Base-by-base conservation (phyloP, 83 land plant species). In the Larix sibirica region DNA sequence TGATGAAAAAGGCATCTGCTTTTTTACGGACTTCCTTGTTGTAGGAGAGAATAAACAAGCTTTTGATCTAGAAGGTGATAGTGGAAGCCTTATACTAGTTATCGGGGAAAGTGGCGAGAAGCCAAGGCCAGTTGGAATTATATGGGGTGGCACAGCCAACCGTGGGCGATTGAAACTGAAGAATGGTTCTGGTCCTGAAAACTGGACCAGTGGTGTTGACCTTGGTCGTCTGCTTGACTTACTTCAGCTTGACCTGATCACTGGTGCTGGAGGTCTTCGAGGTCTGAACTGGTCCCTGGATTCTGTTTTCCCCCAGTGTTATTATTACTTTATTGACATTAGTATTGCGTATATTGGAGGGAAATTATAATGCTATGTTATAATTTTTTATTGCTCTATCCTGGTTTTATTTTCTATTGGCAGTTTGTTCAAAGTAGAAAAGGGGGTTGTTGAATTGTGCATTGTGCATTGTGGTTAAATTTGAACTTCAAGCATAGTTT, bases 201-300 rank as follows among this genome's bases (percentile, higher is more conserved):
- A 94, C 79, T 96, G 98, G 98, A 96, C 98, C 6, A 96, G 98
- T 86, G 96, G 98, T 62, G 98, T 96, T 59, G 97, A 96, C 75
- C 90, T 96, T 65, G 97, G 98, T 20, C 93, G 98, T 9, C 94
- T 96, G 65, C 95, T 96, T 21, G 96, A 96, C 73, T 89, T 92
- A 74, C 91, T 96, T 21, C 94, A 96, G 70, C 95, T 96, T 74
- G 95, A 92, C 84, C 88, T 96, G 16, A 87, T 96, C 59, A 88
- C 92, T 47, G 86, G 87, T 4, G 83, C 26, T 62, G 87, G 86
- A 65, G 90, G 87, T n/a, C 88, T 94, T 61, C 85, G 86, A 90
- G 96, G 96, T 94, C 83, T 75, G 87, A 81, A 4, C 56, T 82
- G 16, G 56, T 28, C 6, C 56, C 54, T 74, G 18, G 40, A 6